A percentile compares a stretch with the other conserved stretches of the same genome.
Evolutionary conservation across 305 asterid genomes (phyloP).

Genomic region (Fraxinus floribunda): DNA sequence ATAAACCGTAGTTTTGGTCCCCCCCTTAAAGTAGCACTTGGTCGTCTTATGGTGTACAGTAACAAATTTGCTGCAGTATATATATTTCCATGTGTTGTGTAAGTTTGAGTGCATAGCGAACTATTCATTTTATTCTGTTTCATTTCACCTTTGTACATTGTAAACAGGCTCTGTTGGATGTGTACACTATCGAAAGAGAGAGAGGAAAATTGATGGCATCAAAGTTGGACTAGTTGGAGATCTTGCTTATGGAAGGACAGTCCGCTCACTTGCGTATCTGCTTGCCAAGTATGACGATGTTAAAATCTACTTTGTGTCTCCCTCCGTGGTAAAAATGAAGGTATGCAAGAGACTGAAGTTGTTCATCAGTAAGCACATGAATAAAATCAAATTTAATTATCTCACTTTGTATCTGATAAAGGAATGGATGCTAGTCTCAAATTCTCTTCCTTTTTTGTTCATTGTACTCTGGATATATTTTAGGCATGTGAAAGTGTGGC

Average conservation of each 20-base stretch:
- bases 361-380: background rate
- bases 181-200: slow-evolving; percentile 80
- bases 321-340: slow-evolving; percentile 89
- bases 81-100: background rate
- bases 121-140: slow-evolving; percentile 12
- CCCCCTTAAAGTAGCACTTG: background rate
- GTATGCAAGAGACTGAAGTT: slow-evolving; percentile 29
- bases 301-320: slow-evolving; percentile 82
- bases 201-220: slow-evolving; percentile 80
- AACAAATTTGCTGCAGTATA: background rate
- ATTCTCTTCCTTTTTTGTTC: background rate
- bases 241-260: slow-evolving; percentile 93
- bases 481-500: background rate
- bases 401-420: background rate
- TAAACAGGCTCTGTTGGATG: slow-evolving; percentile 81
- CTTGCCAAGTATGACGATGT: slow-evolving; percentile 72
- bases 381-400: background rate
- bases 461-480: background rate
- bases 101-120: background rate
- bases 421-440: background rate
- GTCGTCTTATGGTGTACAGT: background rate
- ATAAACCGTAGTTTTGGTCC: background rate
- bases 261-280: slow-evolving; percentile 90
- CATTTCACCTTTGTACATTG: background rate
- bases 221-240: slow-evolving; percentile 92